phyloP scores from a whole-genome alignment of 1,284 basidiomycete genomes.

The Peniophora sp. region DNA sequence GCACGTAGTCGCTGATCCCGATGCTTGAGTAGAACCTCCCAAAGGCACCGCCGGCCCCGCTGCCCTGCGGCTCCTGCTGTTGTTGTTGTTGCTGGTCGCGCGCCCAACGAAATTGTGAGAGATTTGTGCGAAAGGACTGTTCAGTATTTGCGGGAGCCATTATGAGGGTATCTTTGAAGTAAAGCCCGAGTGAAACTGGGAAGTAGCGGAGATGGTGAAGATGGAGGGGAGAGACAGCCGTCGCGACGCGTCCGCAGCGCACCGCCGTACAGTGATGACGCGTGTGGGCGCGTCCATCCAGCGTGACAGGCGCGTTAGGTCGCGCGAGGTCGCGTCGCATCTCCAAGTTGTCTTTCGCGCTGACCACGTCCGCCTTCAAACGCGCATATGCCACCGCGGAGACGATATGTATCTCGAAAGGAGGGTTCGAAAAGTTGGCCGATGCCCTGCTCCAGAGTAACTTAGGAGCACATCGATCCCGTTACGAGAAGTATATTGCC shows the following conservation, averaged over 20 bases:
- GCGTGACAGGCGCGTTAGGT: too few species aligned
- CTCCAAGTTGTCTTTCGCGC: too few species aligned
- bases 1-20: slow-evolving; percentile 74
- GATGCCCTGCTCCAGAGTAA: too few species aligned
- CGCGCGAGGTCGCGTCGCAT: too few species aligned
- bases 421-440: too few species aligned
- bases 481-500: too few species aligned
- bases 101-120: slow-evolving; percentile 85
- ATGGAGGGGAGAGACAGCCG: slow-evolving; percentile 7
- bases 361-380: too few species aligned
- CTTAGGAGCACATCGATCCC: too few species aligned
- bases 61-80: slow-evolving; percentile 18
- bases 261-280: too few species aligned
- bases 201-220: not conserved
- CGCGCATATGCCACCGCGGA: too few species aligned
- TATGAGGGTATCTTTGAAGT: not conserved
- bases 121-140: slow-evolving; percentile 59
- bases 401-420: too few species aligned
- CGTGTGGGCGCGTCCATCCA: too few species aligned
- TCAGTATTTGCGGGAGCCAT: slow-evolving; percentile 39
- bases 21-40: slow-evolving; percentile 72
- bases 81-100: slow-evolving; percentile 70
- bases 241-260: slow-evolving; percentile 1
- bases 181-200: slow-evolving; percentile 10
- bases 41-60: slow-evolving; percentile 42